Conservation (phyloP, 1,139 yeast genomes). For the Suhomyces wounanorum region DNA sequence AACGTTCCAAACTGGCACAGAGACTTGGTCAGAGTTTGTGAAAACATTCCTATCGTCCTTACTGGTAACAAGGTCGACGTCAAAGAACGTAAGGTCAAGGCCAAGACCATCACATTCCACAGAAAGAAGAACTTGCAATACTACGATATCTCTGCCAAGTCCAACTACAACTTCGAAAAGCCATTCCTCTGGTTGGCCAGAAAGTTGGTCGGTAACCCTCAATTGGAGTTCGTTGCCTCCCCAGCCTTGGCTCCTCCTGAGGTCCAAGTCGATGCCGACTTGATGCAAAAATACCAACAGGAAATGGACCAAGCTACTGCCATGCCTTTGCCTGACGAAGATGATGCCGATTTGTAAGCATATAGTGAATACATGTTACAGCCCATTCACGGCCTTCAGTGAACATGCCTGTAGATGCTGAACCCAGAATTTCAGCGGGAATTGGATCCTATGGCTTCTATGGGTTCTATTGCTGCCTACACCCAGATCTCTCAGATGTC, state of each 20-base stretch:
- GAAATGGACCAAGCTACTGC: slow-evolving; percentile 99
- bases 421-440: no score
- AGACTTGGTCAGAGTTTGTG: slow-evolving; percentile 99
- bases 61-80: slow-evolving; percentile 99
- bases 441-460: not conserved
- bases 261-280: slow-evolving; percentile 92
- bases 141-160: slow-evolving; percentile 99
- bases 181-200: slow-evolving; percentile 99
- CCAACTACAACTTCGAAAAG: slow-evolving; percentile 99
- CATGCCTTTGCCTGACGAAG: slow-evolving; percentile 99
- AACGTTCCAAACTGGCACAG: slow-evolving; percentile 99
- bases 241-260: slow-evolving; percentile 99
- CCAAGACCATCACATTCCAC: slow-evolving; percentile 99
- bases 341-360: slow-evolving; percentile 92
- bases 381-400: not conserved
- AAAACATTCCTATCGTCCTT: slow-evolving; percentile 97
- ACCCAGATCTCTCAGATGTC: no score
- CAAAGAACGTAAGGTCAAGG: slow-evolving; percentile 99
- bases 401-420: not conserved
- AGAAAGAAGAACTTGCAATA: slow-evolving; percentile 99
- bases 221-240: slow-evolving; percentile 96
- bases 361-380: slow-evolving; percentile 9
- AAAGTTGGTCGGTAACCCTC: slow-evolving; percentile 97
- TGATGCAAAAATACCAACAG: slow-evolving; percentile 97
- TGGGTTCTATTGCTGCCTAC: no score